These are phyloP conservation scores for Diaporthe vexans DNA, from an alignment of 2,329 filamentous ascomycete genomes.

Conservation along the genomic window DNA sequence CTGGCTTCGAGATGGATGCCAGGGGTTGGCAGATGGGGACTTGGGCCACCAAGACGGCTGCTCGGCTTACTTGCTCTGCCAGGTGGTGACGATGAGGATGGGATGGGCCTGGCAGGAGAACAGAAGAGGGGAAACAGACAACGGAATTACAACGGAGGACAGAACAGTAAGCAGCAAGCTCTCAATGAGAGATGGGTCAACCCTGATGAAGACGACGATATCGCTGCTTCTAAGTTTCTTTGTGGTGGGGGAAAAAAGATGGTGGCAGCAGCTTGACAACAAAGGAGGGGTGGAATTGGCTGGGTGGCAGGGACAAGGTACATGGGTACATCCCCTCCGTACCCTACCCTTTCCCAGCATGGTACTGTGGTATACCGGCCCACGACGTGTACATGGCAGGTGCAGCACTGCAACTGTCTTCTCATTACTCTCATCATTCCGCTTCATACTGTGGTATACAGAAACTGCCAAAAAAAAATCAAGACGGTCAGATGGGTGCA, in stretches of 20 bases:
- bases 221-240: slow-evolving; percentile 28
- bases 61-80: not conserved
- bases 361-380: not conserved
- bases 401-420: not conserved
- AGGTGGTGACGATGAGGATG: slow-evolving; percentile 4
- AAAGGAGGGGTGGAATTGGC: slow-evolving; percentile 22
- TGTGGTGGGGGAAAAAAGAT: slow-evolving; percentile 8
- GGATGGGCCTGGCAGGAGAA: not conserved
- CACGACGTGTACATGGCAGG: not conserved
- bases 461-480: too few relatives aligned
- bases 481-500: not conserved
- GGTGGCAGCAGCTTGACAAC: slow-evolving; percentile 19
- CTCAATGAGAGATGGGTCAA: slow-evolving; percentile 1
- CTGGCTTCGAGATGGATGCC: not conserved
- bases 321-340: not conserved
- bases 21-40: too few relatives aligned
- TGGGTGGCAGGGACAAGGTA: slow-evolving; percentile 19
- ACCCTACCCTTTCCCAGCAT: not conserved
- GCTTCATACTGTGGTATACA: too few relatives aligned
- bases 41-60: not conserved
- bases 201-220: slow-evolving; percentile 25
- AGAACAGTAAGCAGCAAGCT: not conserved
- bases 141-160: not conserved
- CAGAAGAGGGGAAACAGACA: slow-evolving; percentile 8
- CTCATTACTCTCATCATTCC: not conserved